A percentile compares a stretch with the other conserved stretches of the same genome.
These are phyloP conservation scores for Metschnikowia chrysomelidarum DNA, from an alignment of 805 yeast species.

Conservation along the genomic window DNA sequence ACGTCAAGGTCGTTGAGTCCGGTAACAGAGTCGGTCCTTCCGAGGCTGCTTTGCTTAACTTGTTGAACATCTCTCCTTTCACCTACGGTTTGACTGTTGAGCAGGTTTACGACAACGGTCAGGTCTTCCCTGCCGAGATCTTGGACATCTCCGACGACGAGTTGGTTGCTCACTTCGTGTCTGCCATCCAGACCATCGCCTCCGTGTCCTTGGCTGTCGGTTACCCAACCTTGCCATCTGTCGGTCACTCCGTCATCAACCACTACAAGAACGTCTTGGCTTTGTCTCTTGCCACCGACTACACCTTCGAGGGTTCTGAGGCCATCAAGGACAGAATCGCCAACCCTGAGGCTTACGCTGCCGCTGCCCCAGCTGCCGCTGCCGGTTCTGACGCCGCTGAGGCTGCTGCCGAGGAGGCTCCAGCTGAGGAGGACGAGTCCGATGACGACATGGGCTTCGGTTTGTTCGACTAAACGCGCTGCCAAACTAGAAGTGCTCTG, in stretches of 20 bases:
- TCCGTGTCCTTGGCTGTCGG: slow-evolving; percentile 95
- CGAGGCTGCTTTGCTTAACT: slow-evolving; percentile 97
- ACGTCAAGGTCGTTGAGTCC: slow-evolving; percentile 90
- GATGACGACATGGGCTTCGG: slow-evolving; percentile 98
- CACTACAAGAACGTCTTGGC: slow-evolving; percentile 98
- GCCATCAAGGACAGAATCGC: slow-evolving; percentile 99
- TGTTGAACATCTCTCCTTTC: slow-evolving; percentile 99
- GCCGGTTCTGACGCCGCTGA: slow-evolving; percentile 62
- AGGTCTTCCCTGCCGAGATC: slow-evolving; percentile 94
- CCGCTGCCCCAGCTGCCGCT: slow-evolving; percentile 97
- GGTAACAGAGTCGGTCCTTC: slow-evolving; percentile 95
- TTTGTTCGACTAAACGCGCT: slow-evolving; percentile 80
- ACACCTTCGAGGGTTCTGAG: slow-evolving; percentile 99
- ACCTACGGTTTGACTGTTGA: slow-evolving; percentile 96
- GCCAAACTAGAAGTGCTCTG: no score
- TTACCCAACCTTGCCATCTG: slow-evolving; percentile 99
- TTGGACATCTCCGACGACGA: slow-evolving; percentile 98
- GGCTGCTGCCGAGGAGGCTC: slow-evolving; percentile 69
- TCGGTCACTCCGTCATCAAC: slow-evolving; percentile 98
- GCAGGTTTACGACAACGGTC: slow-evolving; percentile 98
- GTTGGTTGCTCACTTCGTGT: slow-evolving; percentile 85
- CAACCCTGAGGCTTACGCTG: slow-evolving; percentile 99
- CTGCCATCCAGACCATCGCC: slow-evolving; percentile 93
- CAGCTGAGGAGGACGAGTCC: slow-evolving; percentile 61
- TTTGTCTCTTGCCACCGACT: slow-evolving; percentile 96